Conservation (phyloP, 371 early-diverging fungal species). For the Coemansia linderi region DNA sequence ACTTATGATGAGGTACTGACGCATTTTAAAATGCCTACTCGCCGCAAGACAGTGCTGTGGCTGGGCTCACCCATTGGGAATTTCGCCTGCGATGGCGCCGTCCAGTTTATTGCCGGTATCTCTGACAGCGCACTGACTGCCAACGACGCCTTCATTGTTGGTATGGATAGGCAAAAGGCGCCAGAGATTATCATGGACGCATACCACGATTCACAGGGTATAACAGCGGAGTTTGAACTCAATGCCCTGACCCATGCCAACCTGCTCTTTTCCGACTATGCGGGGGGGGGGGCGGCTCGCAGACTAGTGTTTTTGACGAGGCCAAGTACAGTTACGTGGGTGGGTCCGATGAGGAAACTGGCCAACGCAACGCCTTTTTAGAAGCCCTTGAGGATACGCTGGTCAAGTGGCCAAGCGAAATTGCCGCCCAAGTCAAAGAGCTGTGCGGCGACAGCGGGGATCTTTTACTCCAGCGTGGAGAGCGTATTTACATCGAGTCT, state of each 20-base stretch:
- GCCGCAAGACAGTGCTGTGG: constrained; percentile 77
- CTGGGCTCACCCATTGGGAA: constrained; percentile 91
- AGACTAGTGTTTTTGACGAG: constrained; percentile 56
- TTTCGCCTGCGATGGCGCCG: constrained; percentile 56
- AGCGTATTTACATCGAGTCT: constrained; percentile 87
- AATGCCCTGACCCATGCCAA: constrained; percentile 82
- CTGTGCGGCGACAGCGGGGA: constrained; percentile 15
- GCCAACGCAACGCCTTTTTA: constrained; percentile 83
- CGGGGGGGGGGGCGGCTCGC: not conserved
- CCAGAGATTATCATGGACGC: constrained; percentile 70
- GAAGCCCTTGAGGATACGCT: constrained; percentile 59
- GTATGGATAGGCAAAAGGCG: constrained; percentile 80
- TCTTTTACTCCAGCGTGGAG: constrained; percentile 64
- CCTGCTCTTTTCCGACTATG: constrained; percentile 55
- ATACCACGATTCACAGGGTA: constrained; percentile 79
- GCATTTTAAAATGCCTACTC: constrained; percentile 56
- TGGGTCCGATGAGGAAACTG: constrained; percentile 68
- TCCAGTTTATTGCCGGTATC: constrained; percentile 58
- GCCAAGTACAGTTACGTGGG: constrained; percentile 70
- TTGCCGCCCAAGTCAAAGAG: constrained; percentile 35
- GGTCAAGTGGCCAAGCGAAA: constrained; percentile 53
- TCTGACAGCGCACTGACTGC: constrained; percentile 62
- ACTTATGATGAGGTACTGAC: constrained; percentile 83
- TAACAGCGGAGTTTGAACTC: constrained; percentile 81
- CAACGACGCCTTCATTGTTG: constrained; percentile 79